Percentiles rank a stretch among this genome's conserved stretches.
Evolutionary conservation across 2,329 filamentous ascomycete genomes (phyloP).

Genomic region (Fusarium foetens): DNA sequence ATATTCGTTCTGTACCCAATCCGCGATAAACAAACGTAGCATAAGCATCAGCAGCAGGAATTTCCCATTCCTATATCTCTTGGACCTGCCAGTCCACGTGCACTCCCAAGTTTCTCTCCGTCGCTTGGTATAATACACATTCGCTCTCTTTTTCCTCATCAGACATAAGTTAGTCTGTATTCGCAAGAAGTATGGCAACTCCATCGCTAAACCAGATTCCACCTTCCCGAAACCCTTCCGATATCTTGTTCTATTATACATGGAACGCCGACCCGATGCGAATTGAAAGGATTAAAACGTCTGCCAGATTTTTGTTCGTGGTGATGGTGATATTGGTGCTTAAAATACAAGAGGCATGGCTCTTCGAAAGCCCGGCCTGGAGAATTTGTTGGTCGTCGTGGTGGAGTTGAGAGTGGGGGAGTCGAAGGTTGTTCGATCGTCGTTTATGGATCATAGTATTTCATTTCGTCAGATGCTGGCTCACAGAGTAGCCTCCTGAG

Average conservation of each 20-base stretch:
- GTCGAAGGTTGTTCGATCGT: slow-evolving; percentile 23
- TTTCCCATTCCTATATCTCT: slow-evolving; percentile 12
- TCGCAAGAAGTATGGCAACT: slow-evolving; percentile 37
- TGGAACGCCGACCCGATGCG: slow-evolving; percentile 50
- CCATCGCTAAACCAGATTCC: slow-evolving; percentile 42
- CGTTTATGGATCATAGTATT: slow-evolving; percentile 18
- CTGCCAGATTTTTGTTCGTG: slow-evolving; percentile 35
- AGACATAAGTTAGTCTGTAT: slow-evolving; percentile 28
- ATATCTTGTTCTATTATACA: slow-evolving; percentile 47
- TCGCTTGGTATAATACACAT: slow-evolving; percentile 33
- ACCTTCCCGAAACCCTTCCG: slow-evolving; percentile 26
- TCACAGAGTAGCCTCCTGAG: slow-evolving; percentile 46
- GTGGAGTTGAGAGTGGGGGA: slow-evolving; percentile 44
- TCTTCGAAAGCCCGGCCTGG: slow-evolving; percentile 8
- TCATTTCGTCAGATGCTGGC: slow-evolving; percentile 15
- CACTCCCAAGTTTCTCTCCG: slow-evolving; percentile 6
- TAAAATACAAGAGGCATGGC: slow-evolving; percentile 37
- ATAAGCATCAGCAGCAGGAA: slow-evolving; percentile 20
- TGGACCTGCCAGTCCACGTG: slow-evolving; percentile 4
- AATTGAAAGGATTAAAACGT: slow-evolving; percentile 35
- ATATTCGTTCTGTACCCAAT: slow-evolving; percentile 40
- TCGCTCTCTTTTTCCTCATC: slow-evolving; percentile 23
- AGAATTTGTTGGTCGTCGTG: slow-evolving; percentile 23
- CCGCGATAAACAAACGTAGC: slow-evolving; percentile 20
- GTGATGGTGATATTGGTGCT: slow-evolving; percentile 21